Percentiles rank a stretch among this genome's conserved stretches.
These are phyloP conservation scores for Grosmannia huntii DNA, from an alignment of 2,329 filamentous ascomycete species.

Conservation along the genomic window DNA sequence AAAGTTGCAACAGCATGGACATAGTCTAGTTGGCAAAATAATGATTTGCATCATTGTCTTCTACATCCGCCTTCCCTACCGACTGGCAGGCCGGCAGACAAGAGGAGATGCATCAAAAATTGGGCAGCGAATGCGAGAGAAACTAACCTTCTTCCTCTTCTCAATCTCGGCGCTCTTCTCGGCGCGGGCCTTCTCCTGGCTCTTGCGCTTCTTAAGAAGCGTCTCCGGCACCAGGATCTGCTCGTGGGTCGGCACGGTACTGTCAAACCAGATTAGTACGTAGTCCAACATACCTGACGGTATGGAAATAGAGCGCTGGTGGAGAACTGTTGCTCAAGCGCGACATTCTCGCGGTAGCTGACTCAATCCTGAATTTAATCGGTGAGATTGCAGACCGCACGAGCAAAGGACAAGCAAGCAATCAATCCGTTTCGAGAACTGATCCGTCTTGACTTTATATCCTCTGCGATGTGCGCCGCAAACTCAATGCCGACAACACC, in stretches of 20 bases:
- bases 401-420: background rate
- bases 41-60: slow-evolving; percentile 70
- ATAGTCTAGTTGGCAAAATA: slow-evolving; percentile 78
- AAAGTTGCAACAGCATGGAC: slow-evolving; percentile 97
- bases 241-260: slow-evolving; percentile 85
- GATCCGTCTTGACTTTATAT: background rate
- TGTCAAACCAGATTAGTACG: slow-evolving; percentile 67
- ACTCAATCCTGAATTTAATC: slow-evolving; percentile 77
- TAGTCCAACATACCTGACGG: slow-evolving; percentile 49
- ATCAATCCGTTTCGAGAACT: background rate
- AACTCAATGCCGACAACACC: slow-evolving; percentile 70
- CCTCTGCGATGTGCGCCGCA: slow-evolving; percentile 5
- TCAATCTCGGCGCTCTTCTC: slow-evolving; percentile 66
- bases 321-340: slow-evolving; percentile 86
- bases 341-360: slow-evolving; percentile 83
- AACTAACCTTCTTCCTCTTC: slow-evolving; percentile 80
- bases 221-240: slow-evolving; percentile 98
- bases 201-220: slow-evolving; percentile 99
- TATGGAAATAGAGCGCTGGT: slow-evolving; percentile 62
- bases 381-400: slow-evolving; percentile 41
- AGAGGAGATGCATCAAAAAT: background rate
- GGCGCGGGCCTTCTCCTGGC: slow-evolving; percentile 96
- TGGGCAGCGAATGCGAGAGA: slow-evolving; percentile 8
- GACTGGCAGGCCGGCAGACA: background rate
- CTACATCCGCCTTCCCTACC: background rate